Base-by-base conservation (phyloP, 1,139 yeast genomes). In the Hyphopichia khmerensis region DNA sequence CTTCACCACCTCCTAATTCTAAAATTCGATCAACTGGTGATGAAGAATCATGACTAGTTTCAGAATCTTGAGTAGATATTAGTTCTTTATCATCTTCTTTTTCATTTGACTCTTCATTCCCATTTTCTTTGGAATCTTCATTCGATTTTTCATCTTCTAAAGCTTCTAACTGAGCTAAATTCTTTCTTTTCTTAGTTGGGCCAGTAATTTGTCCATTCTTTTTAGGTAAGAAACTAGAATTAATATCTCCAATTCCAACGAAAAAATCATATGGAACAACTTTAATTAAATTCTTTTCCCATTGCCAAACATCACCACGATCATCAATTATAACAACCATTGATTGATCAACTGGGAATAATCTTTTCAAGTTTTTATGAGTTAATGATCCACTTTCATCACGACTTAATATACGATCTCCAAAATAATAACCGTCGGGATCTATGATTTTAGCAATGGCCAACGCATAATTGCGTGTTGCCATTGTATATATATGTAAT, bases 291-390 rank as follows among this genome's bases (percentile, higher is more conserved):
- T 93, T 91, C 21, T 87, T 84, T 50, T 90, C 88, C 99, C 99
- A 93, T 58, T 87, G 89, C 99, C 99, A 93, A 10, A 93, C 99
- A 62, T 93, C 99, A 4, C 98, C 99, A 60, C 99, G 79, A 60
- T 93, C 99, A 63, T 93, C 99, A 47, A 93, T 93, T 37, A 93
- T 85, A 2, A 89, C 95, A 36, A 93, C 99, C 96, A 93, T 87
- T 14, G 95, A 84, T 32, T 96, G 96, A 50, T 93, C 96, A 3
- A 93, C 96, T 0, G 99, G 99, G 58, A 95, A 95, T 40, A 95
- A 69, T 47, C 99, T 72, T 55, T 87, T 84, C 48, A 95, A 71
- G 36, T 93, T 88, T 59, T 95, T 95, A 53, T 88, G 96, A 3
- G 96, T 85, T 48, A 91, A 67, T 8, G 93, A 87, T 0, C 98